These are phyloP conservation scores for Eremochloa ophiuroides DNA, from an alignment of 176 grass and related monocot genomes.

Conservation along the genomic window DNA sequence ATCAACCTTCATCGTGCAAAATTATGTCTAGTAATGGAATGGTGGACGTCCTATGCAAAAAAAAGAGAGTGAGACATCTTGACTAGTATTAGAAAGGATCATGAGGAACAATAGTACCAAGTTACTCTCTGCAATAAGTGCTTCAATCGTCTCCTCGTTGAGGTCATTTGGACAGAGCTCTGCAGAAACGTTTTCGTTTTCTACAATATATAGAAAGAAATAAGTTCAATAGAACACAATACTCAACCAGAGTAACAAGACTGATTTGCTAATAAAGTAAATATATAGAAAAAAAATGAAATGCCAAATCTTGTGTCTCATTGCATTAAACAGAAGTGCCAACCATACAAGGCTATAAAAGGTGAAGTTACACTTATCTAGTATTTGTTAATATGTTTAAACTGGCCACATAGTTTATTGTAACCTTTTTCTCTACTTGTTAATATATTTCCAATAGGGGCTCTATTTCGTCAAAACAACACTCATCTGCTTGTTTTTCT, in stretches of 20 bases:
- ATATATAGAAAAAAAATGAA: not conserved
- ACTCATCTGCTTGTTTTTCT: not conserved
- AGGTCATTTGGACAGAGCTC: slow-evolving; percentile 53
- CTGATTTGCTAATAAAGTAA: not conserved
- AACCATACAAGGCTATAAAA: not conserved
- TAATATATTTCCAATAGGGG: not conserved
- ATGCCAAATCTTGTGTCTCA: not conserved
- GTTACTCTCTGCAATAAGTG: slow-evolving; percentile 64
- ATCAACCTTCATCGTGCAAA: not conserved
- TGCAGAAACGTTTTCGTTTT: slow-evolving; percentile 29
- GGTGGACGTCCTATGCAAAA: not conserved
- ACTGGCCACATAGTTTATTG: not conserved
- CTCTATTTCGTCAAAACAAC: not conserved
- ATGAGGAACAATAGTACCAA: slow-evolving; percentile 37
- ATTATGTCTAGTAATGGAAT: not conserved
- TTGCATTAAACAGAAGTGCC: not conserved
- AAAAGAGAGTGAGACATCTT: not conserved
- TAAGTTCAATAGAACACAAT: slow-evolving; percentile 6
- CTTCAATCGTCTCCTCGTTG: slow-evolving; percentile 65
- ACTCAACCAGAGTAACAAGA: too few relatives aligned
- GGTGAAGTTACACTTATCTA: not conserved
- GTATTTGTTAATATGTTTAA: not conserved
- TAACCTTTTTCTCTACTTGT: not conserved
- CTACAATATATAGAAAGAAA: slow-evolving; percentile 31
- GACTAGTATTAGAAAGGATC: not conserved